These are phyloP conservation scores for Cryptococcus jaspeensis DNA, from an alignment of 1,284 basidiomycete species.

Conservation along the genomic window DNA sequence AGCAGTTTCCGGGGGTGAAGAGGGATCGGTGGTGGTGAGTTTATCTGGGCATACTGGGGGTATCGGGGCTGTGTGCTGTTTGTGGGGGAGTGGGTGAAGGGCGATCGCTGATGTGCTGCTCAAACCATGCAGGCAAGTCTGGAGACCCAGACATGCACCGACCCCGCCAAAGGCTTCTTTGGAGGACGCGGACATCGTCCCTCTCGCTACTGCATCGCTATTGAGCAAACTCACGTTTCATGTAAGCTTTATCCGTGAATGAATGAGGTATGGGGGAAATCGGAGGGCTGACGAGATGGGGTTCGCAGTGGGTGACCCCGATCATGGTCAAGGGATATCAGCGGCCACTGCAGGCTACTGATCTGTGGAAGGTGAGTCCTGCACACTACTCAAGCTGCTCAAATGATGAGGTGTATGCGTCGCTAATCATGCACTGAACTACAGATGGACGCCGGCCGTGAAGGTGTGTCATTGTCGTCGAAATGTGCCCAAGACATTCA, in stretches of 20 bases:
- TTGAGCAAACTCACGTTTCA: conserved; percentile 63
- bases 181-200: conserved; percentile 62
- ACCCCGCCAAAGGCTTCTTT: conserved; percentile 60
- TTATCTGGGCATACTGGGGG: background rate
- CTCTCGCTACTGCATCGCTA: conserved; percentile 60
- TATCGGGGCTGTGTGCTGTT: background rate
- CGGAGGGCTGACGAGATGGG: background rate
- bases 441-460: conserved; percentile 58
- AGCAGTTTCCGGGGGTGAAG: conserved; percentile 30
- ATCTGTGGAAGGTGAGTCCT: conserved; percentile 59
- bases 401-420: background rate
- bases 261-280: too few relatives aligned
- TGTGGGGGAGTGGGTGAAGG: background rate
- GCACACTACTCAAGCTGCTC: too few relatives aligned
- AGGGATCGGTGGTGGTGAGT: conserved; percentile 43
- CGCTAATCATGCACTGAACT: conserved; percentile 7
- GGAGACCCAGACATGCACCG: conserved; percentile 63
- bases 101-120: background rate
- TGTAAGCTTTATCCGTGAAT: conserved; percentile 13
- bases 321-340: conserved; percentile 66
- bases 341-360: conserved; percentile 67
- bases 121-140: conserved; percentile 38
- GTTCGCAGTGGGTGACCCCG: conserved; percentile 55
- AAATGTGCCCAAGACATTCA: too few relatives aligned
- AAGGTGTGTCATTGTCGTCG: conserved; percentile 22